Evolutionary conservation across 306 rosid species (phyloP), one percentile per base, ranked within the genome.

Genomic region (Pyrus pyrifolia): DNA sequence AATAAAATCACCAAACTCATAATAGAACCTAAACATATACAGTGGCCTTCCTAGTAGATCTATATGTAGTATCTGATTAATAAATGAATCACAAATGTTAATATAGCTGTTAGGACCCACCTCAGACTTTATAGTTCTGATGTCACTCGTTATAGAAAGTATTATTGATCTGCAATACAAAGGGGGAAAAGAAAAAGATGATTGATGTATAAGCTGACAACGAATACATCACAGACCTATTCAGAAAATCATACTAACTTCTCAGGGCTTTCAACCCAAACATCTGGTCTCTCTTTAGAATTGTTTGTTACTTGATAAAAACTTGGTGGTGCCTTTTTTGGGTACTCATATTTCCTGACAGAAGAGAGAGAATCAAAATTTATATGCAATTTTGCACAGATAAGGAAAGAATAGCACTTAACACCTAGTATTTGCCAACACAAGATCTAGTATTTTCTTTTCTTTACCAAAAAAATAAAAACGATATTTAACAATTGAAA

Each of bases 241-340:
- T 12, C 65, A 58, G 19, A 42, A 69, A 72, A 66, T 61, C 70
- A 53, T 79, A 83, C 85, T 78, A 73, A 92, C 98, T 95, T 92
- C 75, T 95, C 95, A 21, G 98, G 98, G 86, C 88, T 95, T 77
- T 95, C 98, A 61, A 95, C 78, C 98, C 98, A 95, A 81, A 92
- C 96, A 84, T 95, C 98, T 52, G 98, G 97, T 76, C 97, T 83
- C 76, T 95, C 97, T 80, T 95, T 95, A n/a, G 96, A 90, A 86
- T 92, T 89, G 83, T 90, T 85, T 14, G 96, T 95, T 68, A 95
- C 97, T 82, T 88, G 89, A 86, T 95, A 95, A 87, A 89, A 95
- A 79, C 91, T 92, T 8, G 98, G 97, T 6, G 97, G 92, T 62
- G 84, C 69, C 84, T 85, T 88, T 88, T 81, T 90, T 64, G 93